Percentiles rank a stretch among this genome's conserved stretches.
Conservation (phyloP, 257 asterid genomes). For the Solanum rostratum region DNA sequence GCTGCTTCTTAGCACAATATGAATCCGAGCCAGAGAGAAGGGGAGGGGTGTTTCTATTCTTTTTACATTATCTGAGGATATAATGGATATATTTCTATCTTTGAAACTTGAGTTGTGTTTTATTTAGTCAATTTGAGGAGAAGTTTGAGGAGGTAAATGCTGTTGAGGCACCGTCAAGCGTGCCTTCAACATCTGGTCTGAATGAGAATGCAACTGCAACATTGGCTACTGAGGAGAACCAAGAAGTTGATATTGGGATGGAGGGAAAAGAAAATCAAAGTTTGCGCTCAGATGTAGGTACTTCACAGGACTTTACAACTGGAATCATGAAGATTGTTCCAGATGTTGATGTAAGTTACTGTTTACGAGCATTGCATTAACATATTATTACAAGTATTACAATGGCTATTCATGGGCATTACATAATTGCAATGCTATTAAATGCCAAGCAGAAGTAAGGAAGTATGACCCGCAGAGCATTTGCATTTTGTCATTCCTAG, state of each 20-base stretch:
- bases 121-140: slow-evolving; percentile 70
- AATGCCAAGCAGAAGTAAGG: not conserved
- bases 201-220: slow-evolving; percentile 31
- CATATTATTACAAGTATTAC: not conserved
- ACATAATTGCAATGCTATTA: not conserved
- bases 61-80: not conserved
- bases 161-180: slow-evolving; percentile 32
- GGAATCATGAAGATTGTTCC: slow-evolving; percentile 89
- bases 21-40: not conserved
- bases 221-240: slow-evolving; percentile 23
- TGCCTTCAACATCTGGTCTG: slow-evolving; percentile 45
- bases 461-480: not conserved
- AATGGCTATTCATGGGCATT: not conserved
- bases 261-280: slow-evolving; percentile 39
- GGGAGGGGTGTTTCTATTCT: not conserved
- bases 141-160: slow-evolving; percentile 54
- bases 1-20: not conserved
- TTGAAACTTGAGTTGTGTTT: not conserved
- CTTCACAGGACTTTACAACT: slow-evolving; percentile 60
- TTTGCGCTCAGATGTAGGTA: slow-evolving; percentile 39
- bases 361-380: not conserved
- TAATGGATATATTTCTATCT: not conserved
- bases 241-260: slow-evolving; percentile 29
- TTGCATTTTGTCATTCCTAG: not conserved
- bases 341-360: slow-evolving; percentile 72